Evolutionary conservation across 2,329 filamentous ascomycete genomes (phyloP), one percentile per base, ranked within the genome.

Genomic region (Tolypocladium amazonense): DNA sequence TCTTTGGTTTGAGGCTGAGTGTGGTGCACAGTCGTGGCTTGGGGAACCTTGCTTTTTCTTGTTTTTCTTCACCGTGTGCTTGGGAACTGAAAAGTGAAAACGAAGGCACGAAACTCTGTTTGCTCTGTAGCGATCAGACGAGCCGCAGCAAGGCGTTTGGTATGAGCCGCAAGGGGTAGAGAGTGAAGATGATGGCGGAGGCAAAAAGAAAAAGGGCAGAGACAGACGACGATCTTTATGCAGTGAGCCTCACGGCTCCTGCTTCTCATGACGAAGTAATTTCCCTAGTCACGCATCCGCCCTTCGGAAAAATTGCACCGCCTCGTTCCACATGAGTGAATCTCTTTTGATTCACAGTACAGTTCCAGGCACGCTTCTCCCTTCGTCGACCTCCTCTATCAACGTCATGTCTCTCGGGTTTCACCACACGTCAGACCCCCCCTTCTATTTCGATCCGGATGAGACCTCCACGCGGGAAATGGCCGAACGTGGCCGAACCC

Each of bases 1-100:
- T 71, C 20, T n/a, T 35, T 35, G 30, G 30, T 18, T 35, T 35
- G 27, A 9, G 18, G 27, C 55, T 58, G 47, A 50, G 9, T 45
- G 27, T 41, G n/a, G n/a, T 25, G 33, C 41, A 33, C 18, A 12
- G 23, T 65, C 23, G 43, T 45, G 23, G 15, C 50, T 58, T 52
- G 43, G 15, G 12, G 25, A 14, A 35, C 11, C 15, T 25, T 23
- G n/a, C 20, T 45, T 47, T 27, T 30, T 50, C 18, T 23, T 57
- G 4, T 20, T 20, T n/a, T 25, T n/a, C 14, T 23, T 41, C 20
- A 25, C 47, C 30, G 27, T 12, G 47, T 12, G 7, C 25, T 11
- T 20, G 9, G 20, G 57, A 39, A 56, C 12, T 6, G 58, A 27
- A 41, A 38, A 27, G 20, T 37, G 12, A 5, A 27, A 6, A 50